Conservation (phyloP, 208 protist species). For the Crithidia acanthocephali region DNA sequence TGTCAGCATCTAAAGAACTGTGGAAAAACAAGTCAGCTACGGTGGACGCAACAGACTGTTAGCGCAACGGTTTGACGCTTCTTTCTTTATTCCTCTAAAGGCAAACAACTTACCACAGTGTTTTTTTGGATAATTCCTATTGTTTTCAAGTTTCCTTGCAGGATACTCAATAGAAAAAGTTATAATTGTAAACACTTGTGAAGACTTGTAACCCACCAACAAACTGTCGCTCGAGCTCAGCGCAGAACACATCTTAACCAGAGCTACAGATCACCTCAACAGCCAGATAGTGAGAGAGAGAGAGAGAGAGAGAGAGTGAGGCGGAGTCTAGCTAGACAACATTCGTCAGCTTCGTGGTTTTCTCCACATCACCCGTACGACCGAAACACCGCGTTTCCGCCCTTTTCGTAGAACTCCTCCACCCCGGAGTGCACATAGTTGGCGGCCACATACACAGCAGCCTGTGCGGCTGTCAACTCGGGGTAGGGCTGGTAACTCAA, state of each 20-base stretch:
- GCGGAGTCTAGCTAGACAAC: background rate
- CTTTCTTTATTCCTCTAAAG: too few relatives aligned
- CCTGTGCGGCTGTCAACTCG: slow-evolving; percentile 58
- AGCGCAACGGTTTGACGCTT: too few relatives aligned
- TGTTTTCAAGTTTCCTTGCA: too few relatives aligned
- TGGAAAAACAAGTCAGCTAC: too few relatives aligned
- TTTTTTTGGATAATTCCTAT: too few relatives aligned
- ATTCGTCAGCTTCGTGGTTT: too few relatives aligned
- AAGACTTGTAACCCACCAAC: background rate
- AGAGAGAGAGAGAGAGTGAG: background rate
- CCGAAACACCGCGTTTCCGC: slow-evolving; percentile 69
- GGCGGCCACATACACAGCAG: slow-evolving; percentile 67
- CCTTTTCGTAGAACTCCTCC: slow-evolving; percentile 76
- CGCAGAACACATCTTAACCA: too few relatives aligned
- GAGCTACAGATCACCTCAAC: too few relatives aligned
- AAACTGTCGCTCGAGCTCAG: background rate
- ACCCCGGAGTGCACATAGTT: slow-evolving; percentile 83
- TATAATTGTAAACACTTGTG: background rate
- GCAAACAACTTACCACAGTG: too few relatives aligned
- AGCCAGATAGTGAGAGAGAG: background rate
- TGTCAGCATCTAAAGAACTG: too few relatives aligned
- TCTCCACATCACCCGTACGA: slow-evolving; percentile 47
- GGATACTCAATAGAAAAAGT: too few relatives aligned
- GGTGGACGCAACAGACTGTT: too few relatives aligned
- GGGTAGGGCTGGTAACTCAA: slow-evolving; percentile 77